Base-by-base conservation (phyloP, 805 yeast genomes). In the Zygotorulaspora chibaensis region DNA sequence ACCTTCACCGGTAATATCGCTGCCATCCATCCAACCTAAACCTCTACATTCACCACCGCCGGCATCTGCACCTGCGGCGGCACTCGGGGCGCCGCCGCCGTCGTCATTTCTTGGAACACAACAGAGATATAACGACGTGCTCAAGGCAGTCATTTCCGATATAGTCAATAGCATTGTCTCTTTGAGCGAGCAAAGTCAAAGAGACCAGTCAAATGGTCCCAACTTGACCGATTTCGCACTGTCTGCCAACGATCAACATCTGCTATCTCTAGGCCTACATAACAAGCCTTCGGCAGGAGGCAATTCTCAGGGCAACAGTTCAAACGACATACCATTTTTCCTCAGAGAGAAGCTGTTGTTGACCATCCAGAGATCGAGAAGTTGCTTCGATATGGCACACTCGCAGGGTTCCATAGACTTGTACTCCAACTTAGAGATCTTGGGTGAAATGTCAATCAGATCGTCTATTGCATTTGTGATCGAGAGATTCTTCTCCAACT, bases 401-500 rank as follows among this genome's bases (percentile, higher is more conserved):
- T 42, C 52, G 12, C 58, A 56, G 44, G 57, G 60, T 2, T 50
- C 59, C 16, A 43, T 52, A 20, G 61, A 61, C 16, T 40, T 56
- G 29, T 56, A 51, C 50, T 75, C 77, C 15, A 78, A 80, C 51
- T 57, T 82, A 5, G 78, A 75, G 55, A 70, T 63, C 8, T 62
- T 86, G 42, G 95, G 95, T 0, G 70, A 76, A 45, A 65, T 77
- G 6, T 71, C 82, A 3, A 70, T 83, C 2, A 58, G 72, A 2
- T 68, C 85, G 0, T 71, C 86, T 2, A 71, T 82, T 5, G 72
- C 84, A 3, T 78, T 76, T 56, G 76, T 84, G 10, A 68, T 86
- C 42, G 91, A 84, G 54, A 72, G 81, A 52, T 80, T 80, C 52
- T 81, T 83, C 56, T 70, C 69, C 25, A 74, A 74, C 45, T 66